Percentiles rank a stretch among this genome's conserved stretches.
phyloP scores from a whole-genome alignment of 164 flowering plant species.

The Sextonia rubra region DNA sequence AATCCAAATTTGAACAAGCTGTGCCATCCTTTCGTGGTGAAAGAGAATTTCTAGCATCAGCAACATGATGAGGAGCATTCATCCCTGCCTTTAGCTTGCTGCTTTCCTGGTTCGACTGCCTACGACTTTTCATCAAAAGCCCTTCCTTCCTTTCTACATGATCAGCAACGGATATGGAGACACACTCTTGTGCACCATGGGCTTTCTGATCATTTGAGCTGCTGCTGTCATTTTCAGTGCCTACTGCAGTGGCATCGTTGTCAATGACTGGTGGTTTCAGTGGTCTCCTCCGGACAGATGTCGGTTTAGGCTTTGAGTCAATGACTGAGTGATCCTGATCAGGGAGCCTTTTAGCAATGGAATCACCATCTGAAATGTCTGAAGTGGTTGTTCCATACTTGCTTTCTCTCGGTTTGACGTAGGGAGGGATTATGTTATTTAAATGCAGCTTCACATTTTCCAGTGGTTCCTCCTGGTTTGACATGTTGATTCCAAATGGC shows the following conservation, averaged over 20 bases:
- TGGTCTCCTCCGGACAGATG: slow-evolving; percentile 39
- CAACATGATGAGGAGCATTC: slow-evolving; percentile 19
- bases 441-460: slow-evolving; percentile 17
- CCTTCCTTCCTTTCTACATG: slow-evolving; percentile 57
- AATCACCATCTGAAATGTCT: background rate
- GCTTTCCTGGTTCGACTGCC: slow-evolving; percentile 58
- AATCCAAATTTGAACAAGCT: slow-evolving; percentile 19
- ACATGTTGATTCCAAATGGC: slow-evolving; percentile 8
- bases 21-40: slow-evolving; percentile 8
- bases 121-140: slow-evolving; percentile 65
- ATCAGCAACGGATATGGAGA: background rate
- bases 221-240: background rate
- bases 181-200: background rate
- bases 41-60: slow-evolving; percentile 18
- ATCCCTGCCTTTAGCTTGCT: slow-evolving; percentile 28
- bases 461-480: slow-evolving; percentile 17
- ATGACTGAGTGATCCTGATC: background rate
- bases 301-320: slow-evolving; percentile 33
- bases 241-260: background rate
- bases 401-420: slow-evolving; percentile 22
- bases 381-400: background rate
- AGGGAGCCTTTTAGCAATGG: slow-evolving; percentile 2
- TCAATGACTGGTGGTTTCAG: slow-evolving; percentile 3
- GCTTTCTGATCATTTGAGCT: background rate
- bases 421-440: slow-evolving; percentile 35